A percentile compares a stretch with the other conserved stretches of the same genome.
Conservation (phyloP, 2,329 filamentous ascomycete species). For the Fusarium robinianum region DNA sequence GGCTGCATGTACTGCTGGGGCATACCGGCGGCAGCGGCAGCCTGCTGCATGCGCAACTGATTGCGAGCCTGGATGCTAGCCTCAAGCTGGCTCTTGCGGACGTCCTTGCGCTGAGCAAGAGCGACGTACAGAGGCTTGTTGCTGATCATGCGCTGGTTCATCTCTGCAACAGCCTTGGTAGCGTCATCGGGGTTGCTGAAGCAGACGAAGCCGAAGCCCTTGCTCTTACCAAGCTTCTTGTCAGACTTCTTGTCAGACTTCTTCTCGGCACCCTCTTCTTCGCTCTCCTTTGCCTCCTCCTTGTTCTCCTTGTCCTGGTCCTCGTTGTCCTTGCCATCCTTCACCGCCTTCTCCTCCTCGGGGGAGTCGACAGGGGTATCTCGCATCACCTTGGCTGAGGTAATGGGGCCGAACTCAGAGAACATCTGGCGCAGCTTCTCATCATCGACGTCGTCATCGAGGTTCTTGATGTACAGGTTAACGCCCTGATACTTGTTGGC, state of each 20-base stretch:
- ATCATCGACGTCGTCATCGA: conserved; percentile 95
- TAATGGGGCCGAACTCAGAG: conserved; percentile 88
- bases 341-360: conserved; percentile 55
- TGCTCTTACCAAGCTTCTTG: conserved; percentile 91
- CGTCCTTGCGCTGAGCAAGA: conserved; percentile 98
- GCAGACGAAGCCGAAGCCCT: conserved; percentile 99
- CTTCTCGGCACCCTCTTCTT: conserved; percentile 56
- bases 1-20: conserved; percentile 86
- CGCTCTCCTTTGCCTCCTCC: conserved; percentile 53
- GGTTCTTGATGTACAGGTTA: conserved; percentile 99
- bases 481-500: conserved; percentile 99
- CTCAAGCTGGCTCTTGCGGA: conserved; percentile 98
- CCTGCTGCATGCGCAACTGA: conserved; percentile 97
- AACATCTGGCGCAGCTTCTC: conserved; percentile 97
- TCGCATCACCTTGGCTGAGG: conserved; percentile 99
- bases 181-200: conserved; percentile 99
- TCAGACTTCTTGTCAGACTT: conserved; percentile 63
- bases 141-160: conserved; percentile 99
- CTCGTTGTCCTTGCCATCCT: conserved; percentile 54
- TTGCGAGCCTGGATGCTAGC: conserved; percentile 99
- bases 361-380: conserved; percentile 67
- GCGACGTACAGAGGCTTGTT: conserved; percentile 97
- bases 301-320: conserved; percentile 58
- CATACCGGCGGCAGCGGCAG: conserved; percentile 86
- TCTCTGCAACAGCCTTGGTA: conserved; percentile 97